Conservation (phyloP, 225 moss, liverwort and hornwort species). For the Thuidium tamariscinum region DNA sequence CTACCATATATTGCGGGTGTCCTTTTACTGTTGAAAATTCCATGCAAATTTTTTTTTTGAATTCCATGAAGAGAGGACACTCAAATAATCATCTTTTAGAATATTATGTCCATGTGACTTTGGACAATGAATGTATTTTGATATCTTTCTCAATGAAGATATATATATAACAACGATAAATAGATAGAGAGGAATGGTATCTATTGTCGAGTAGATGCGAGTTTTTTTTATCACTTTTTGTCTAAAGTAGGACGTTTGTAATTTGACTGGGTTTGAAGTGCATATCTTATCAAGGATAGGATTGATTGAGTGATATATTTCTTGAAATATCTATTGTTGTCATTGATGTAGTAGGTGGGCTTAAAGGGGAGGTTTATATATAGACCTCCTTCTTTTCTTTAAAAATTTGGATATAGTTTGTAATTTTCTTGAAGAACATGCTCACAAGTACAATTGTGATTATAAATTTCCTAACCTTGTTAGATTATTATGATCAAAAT, state of each 20-base stretch:
- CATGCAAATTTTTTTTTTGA: background rate
- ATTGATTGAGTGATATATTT: background rate
- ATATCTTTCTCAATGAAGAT: rapidly evolving
- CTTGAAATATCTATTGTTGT: no score
- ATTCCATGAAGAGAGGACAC: no score
- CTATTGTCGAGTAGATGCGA: background rate
- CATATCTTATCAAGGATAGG: no score
- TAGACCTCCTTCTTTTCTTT: rapidly evolving
- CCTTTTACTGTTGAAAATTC: background rate
- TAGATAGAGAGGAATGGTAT: background rate
- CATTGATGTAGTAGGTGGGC: rapidly evolving
- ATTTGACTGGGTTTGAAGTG: rapidly evolving
- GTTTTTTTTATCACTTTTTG: rapidly evolving
- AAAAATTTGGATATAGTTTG: rapidly evolving
- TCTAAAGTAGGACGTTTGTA: background rate
- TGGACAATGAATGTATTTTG: background rate
- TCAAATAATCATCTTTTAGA: background rate
- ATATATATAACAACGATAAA: background rate
- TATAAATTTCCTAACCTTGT: rapidly evolving
- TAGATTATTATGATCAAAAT: rapidly evolving
- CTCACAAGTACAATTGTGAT: rapidly evolving
- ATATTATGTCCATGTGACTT: background rate
- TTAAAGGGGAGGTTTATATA: background rate
- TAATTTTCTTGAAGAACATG: rapidly evolving
- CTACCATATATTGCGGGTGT: background rate